Evolutionary conservation across 371 early-diverging fungal species (phyloP).

Genomic region (Choanephora cucurbitarum): DNA sequence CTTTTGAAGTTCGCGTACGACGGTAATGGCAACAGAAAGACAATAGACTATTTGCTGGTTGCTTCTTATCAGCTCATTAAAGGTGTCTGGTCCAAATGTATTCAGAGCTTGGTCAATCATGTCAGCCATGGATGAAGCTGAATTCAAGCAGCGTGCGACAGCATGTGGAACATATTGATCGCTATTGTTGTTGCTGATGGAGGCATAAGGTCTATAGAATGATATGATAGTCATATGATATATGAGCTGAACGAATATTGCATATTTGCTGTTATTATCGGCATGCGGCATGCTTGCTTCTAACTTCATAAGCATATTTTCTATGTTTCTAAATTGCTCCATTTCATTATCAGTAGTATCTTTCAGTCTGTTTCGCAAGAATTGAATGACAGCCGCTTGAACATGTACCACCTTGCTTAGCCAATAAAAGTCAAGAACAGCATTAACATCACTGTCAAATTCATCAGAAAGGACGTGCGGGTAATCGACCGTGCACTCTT

Average conservation of each 20-base stretch:
- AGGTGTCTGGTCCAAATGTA: conserved; percentile 19
- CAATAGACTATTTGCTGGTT: conserved; percentile 45
- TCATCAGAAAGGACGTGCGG: conserved; percentile 28
- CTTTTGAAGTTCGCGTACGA: conserved; percentile 15
- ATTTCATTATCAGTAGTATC: conserved; percentile 2
- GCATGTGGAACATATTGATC: too few relatives aligned
- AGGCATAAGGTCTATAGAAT: conserved; percentile 24
- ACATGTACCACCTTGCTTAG: conserved; percentile 35
- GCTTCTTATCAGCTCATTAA: conserved; percentile 32
- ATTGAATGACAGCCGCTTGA: conserved; percentile 35
- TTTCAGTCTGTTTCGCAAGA: conserved; percentile 23
- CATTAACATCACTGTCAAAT: conserved; percentile 15
- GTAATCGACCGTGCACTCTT: conserved; percentile 31
- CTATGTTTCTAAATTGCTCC: conserved; percentile 9
- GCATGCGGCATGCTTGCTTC: conserved; percentile 10
- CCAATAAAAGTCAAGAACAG: conserved; percentile 35
- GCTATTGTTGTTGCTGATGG: conserved; percentile 1
- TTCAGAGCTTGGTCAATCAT: conserved; percentile 26
- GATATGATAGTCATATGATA: conserved; percentile 25
- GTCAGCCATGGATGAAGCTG: conserved; percentile 34
- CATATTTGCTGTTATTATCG: conserved; percentile 1
- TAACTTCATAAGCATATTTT: conserved; percentile 10
- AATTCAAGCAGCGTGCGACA: conserved; percentile 27
- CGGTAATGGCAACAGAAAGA: conserved; percentile 39
- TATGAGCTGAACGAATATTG: conserved; percentile 18